These are phyloP conservation scores for Ascocoryne sarcoides DNA, from an alignment of 2,329 filamentous ascomycete genomes.

Conservation along the genomic window DNA sequence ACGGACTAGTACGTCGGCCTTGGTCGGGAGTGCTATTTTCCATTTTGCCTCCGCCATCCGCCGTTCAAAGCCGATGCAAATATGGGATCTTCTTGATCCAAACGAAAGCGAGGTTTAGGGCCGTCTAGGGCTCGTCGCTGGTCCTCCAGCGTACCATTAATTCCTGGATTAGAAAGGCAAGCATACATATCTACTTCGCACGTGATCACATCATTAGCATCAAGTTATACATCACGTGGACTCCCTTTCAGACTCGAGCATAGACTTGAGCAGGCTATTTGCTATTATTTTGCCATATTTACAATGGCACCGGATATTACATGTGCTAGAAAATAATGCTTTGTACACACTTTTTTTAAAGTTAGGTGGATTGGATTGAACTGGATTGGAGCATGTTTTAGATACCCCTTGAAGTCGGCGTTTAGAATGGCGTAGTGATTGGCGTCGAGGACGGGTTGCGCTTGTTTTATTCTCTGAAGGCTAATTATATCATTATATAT, in stretches of 20 bases:
- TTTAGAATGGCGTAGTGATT: slow-evolving; percentile 1
- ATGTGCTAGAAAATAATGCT: slow-evolving; percentile 2
- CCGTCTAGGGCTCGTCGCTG: too few species aligned
- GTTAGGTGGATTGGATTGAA: slow-evolving; percentile 1
- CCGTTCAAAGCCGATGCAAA: background rate
- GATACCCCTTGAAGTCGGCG: slow-evolving; percentile 11
- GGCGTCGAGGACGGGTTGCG: too few species aligned
- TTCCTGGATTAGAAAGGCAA: too few species aligned
- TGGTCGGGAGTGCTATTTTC: background rate
- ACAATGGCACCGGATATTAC: too few species aligned
- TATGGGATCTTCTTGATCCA: background rate
- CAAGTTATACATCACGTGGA: background rate
- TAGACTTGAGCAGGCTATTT: background rate
- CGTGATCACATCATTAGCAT: background rate
- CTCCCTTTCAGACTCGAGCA: background rate
- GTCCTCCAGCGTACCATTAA: too few species aligned
- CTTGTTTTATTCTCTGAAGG: too few species aligned
- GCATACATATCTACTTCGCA: background rate
- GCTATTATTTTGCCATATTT: too few species aligned
- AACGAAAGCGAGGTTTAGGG: background rate
- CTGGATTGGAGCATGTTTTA: slow-evolving; percentile 10
- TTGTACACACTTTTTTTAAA: slow-evolving; percentile 10
- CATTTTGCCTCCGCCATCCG: background rate
- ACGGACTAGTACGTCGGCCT: background rate
- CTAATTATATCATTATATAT: too few species aligned